Percentiles rank a stretch among this genome's conserved stretches.
Evolutionary conservation across 2,329 filamentous ascomycete genomes (phyloP).

Genomic region (Colletotrichum incanum): DNA sequence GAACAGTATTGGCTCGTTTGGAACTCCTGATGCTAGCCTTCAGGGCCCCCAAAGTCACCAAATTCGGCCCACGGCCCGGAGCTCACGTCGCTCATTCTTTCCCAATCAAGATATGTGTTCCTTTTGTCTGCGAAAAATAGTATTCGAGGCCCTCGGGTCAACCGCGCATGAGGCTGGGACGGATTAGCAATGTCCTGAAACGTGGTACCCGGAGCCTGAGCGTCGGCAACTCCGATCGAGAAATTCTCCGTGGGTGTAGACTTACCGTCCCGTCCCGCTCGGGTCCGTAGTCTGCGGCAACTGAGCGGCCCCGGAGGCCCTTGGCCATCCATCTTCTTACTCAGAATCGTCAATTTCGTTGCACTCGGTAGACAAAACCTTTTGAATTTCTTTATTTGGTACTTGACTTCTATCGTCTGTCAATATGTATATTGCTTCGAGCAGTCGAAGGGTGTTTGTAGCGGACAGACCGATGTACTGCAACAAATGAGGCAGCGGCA

Average conservation of each 20-base stretch:
- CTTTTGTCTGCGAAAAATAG: neutral
- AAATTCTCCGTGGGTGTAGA: neutral
- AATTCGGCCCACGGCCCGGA: conserved; percentile 16
- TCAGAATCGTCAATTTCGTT: neutral
- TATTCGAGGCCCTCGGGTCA: neutral
- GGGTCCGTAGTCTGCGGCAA: conserved; percentile 11
- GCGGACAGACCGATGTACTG: neutral
- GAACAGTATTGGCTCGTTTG: neutral
- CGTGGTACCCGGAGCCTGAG: conserved; percentile 14
- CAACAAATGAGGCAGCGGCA: neutral
- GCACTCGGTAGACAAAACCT: neutral
- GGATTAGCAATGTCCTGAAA: conserved; percentile 4
- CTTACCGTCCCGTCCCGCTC: conserved; percentile 30
- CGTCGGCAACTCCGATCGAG: conserved; percentile 24
- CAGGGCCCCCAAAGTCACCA: conserved; percentile 18
- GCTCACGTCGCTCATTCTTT: neutral
- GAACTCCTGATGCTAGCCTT: conserved; percentile 4
- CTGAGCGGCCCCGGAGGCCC: neutral
- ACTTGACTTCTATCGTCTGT: neutral
- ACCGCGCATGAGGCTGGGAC: neutral
- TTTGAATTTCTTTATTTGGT: too few species aligned
- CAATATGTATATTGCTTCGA: neutral
- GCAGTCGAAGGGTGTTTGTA: neutral
- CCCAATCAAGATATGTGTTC: conserved; percentile 1
- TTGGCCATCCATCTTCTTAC: neutral